phyloP scores from a whole-genome alignment of 2,329 filamentous ascomycete species.

The Dactylonectria macrodidyma region DNA sequence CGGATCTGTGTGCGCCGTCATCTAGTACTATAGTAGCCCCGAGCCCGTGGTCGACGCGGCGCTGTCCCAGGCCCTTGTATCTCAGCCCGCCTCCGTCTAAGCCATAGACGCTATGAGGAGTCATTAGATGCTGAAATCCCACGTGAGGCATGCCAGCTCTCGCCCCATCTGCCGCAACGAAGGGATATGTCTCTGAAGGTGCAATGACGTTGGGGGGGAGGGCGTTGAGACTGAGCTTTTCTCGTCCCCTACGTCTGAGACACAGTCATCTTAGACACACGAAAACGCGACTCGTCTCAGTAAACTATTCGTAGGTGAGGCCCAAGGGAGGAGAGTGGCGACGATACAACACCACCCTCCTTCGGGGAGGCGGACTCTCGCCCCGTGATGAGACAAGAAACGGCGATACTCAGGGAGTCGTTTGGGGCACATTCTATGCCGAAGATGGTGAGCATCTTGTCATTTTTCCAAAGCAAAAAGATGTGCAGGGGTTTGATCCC shows the following conservation, averaged over 20 bases:
- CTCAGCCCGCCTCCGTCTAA: conserved; percentile 1
- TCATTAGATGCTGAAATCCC: background rate
- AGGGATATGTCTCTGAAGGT: conserved; percentile 5
- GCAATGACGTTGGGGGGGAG: background rate
- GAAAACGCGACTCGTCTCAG: background rate
- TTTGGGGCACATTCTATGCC: background rate
- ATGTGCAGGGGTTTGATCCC: background rate
- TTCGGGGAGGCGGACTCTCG: conserved; percentile 13
- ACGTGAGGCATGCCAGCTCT: conserved; percentile 1
- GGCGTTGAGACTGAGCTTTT: background rate
- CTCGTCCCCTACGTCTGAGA: background rate
- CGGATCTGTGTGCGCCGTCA: background rate
- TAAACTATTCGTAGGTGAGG: conserved; percentile 4
- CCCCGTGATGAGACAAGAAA: conserved; percentile 9
- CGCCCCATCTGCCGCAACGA: background rate
- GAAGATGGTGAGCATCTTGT: background rate
- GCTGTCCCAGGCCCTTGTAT: background rate
- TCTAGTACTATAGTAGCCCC: background rate
- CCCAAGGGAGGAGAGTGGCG: background rate
- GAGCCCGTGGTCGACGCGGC: background rate
- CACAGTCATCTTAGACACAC: conserved; percentile 15
- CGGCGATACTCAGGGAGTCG: background rate
- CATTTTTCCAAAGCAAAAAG: background rate
- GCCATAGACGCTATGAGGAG: background rate
- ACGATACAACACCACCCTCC: background rate